A percentile compares a stretch with the other conserved stretches of the same genome.
phyloP scores from a whole-genome alignment of 1,284 basidiomycete genomes.

The Trichosporon faecale region DNA sequence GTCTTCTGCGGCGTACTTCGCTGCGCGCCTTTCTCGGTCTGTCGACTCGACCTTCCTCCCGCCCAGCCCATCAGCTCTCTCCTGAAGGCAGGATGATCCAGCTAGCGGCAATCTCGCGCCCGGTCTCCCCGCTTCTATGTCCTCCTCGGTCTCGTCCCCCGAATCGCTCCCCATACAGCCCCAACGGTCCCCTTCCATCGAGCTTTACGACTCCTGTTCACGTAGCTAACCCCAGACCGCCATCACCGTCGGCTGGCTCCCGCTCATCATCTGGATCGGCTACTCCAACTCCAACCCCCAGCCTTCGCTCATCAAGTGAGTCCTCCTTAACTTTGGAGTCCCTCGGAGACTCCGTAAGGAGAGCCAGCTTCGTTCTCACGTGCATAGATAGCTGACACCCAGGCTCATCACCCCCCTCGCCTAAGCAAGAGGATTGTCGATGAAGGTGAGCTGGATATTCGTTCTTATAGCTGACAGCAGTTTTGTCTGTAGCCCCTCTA shows the following conservation, averaged over 20 bases:
- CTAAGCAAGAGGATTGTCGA: constrained; percentile 51
- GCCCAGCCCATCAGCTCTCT: too few relatives aligned
- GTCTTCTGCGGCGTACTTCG: too few relatives aligned
- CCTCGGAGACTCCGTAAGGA: constrained; percentile 4
- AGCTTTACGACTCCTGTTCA: too few relatives aligned
- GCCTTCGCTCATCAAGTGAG: constrained; percentile 88
- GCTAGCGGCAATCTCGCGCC: too few relatives aligned
- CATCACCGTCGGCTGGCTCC: constrained; percentile 89
- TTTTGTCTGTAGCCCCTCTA: constrained; percentile 15
- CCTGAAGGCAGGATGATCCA: too few relatives aligned
- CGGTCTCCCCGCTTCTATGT: too few relatives aligned
- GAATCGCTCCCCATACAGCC: too few relatives aligned
- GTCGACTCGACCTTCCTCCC: too few relatives aligned
- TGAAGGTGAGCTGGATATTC: neutral
- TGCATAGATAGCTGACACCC: constrained; percentile 17
- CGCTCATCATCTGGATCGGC: constrained; percentile 87
- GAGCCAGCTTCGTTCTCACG: too few relatives aligned
- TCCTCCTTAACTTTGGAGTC: constrained; percentile 23
- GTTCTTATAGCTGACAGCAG: constrained; percentile 2
- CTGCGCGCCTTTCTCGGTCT: too few relatives aligned
- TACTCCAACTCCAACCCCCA: constrained; percentile 84
- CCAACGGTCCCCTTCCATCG: too few relatives aligned
- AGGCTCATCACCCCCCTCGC: constrained; percentile 87
- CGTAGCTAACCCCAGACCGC: constrained; percentile 61
- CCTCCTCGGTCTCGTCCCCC: too few relatives aligned